Percentiles rank a stretch among this genome's conserved stretches.
phyloP scores from a whole-genome alignment of 495 filamentous ascomycete genomes.

The Penicillium roqueforti region DNA sequence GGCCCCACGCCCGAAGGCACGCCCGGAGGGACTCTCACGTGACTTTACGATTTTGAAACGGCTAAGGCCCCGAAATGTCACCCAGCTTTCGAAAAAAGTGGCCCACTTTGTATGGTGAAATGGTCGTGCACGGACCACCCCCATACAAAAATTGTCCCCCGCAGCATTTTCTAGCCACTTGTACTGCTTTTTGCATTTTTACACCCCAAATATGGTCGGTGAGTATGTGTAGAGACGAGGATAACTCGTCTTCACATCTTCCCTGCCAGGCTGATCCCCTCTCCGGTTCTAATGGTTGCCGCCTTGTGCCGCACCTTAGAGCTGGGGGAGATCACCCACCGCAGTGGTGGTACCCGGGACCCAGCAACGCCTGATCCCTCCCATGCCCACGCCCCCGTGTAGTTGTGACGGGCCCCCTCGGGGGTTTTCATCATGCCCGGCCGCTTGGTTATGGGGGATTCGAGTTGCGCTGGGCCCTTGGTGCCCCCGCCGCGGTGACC shows the following conservation, averaged over 20 bases:
- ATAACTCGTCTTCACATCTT: constrained; percentile 4
- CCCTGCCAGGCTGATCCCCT: constrained; percentile 8
- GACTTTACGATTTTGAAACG: background rate
- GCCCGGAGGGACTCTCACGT: background rate
- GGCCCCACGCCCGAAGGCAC: background rate
- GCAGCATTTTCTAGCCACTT: constrained; percentile 1
- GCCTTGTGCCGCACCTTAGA: background rate
- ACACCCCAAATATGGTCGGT: constrained; percentile 14
- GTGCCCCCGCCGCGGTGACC: constrained; percentile 5
- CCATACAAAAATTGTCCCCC: constrained; percentile 13
- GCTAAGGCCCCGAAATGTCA: constrained; percentile 2
- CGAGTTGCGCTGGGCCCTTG: background rate
- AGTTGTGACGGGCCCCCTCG: background rate
- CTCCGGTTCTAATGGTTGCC: constrained; percentile 6
- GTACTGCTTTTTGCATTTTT: background rate
- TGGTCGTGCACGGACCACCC: constrained; percentile 9
- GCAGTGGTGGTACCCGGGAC: background rate
- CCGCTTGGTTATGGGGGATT: background rate
- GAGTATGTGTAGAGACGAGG: constrained; percentile 20
- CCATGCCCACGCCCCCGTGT: background rate
- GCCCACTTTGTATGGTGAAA: background rate
- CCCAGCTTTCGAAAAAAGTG: background rate
- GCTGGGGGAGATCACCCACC: background rate
- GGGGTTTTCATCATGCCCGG: background rate
- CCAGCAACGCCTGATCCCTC: background rate